phyloP scores from a whole-genome alignment of 306 rosid species.

The cucumber (Cucumis sativus) region Cucumber_9930_V3 NC_026658.2:21526001-21526500 shows the following conservation, averaged over 20 bases:
- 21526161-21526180: neutral
- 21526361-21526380: no score
- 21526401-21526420: neutral
- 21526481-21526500: neutral
- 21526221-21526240: neutral
- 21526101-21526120: no score
- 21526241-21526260: neutral
- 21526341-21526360: neutral
- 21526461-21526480: neutral
- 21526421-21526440: neutral
- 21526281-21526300: neutral
- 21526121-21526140: neutral
- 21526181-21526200: neutral
- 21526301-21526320: neutral
- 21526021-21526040: no score
- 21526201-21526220: neutral
- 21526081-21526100: no score
- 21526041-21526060: no score
- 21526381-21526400: conserved; percentile 1
- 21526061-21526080: no score
- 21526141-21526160: neutral
- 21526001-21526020: no score
- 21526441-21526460: neutral
- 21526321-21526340: neutral
- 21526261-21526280: neutral